Evolutionary conservation across 495 filamentous ascomycete genomes (phyloP).

Genomic region (Hypoxylon rickii): DNA sequence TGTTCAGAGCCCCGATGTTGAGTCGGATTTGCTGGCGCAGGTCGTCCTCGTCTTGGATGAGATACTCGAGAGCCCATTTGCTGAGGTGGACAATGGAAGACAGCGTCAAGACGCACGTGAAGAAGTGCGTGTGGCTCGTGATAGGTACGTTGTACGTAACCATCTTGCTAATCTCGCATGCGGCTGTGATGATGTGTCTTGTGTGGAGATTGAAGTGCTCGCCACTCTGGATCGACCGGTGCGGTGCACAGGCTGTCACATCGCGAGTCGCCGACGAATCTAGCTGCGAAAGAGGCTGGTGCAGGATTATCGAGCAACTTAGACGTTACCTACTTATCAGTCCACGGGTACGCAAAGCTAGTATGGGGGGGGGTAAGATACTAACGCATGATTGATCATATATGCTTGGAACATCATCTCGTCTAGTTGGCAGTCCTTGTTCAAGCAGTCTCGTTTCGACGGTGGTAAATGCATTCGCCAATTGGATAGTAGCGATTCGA

Average conservation of each 20-base stretch:
- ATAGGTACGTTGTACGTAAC: conserved; percentile 76
- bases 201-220: conserved; percentile 72
- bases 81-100: conserved; percentile 64
- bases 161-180: conserved; percentile 75
- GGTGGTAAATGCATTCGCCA: conserved; percentile 81
- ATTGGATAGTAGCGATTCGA: conserved; percentile 78
- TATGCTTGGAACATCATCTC: conserved; percentile 93
- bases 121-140: conserved; percentile 82
- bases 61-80: conserved; percentile 61
- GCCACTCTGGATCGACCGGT: conserved; percentile 56
- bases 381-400: conserved; percentile 74
- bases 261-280: conserved; percentile 58
- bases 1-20: conserved; percentile 81
- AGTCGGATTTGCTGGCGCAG: conserved; percentile 79
- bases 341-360: background rate
- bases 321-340: background rate
- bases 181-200: conserved; percentile 76
- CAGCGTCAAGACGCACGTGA: conserved; percentile 82
- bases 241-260: conserved; percentile 63
- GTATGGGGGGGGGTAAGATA: conserved; percentile 17
- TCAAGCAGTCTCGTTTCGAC: conserved; percentile 72
- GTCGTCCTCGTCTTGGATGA: conserved; percentile 64
- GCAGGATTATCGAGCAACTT: conserved; percentile 67
- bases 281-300: conserved; percentile 69
- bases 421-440: conserved; percentile 70